A percentile compares a stretch with the other conserved stretches of the same genome.
Evolutionary conservation across 768 basidiomycete genomes (phyloP).

Genomic region (Leucosporidium yakuticum): DNA sequence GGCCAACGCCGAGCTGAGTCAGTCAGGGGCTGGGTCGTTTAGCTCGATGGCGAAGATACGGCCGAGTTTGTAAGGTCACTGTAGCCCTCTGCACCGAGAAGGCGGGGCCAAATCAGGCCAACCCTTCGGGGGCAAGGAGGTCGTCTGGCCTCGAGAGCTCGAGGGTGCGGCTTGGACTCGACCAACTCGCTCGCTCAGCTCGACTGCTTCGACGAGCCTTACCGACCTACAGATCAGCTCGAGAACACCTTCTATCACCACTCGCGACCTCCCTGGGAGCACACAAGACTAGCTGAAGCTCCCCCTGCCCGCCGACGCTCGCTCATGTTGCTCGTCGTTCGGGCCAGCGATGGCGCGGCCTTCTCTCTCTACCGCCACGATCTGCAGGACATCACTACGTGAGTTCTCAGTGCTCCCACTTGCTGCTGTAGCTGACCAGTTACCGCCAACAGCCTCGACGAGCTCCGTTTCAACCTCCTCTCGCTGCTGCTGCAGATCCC

Average conservation of each 20-base stretch:
- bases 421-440: background rate
- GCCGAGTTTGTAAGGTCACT: too few relatives aligned
- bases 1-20: background rate
- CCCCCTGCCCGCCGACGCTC: background rate
- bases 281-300: background rate
- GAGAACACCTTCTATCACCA: background rate
- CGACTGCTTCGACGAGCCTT: background rate
- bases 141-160: background rate
- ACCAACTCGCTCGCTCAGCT: background rate
- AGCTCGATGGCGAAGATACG: too few relatives aligned
- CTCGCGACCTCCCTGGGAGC: background rate
- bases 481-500: conserved; percentile 30
- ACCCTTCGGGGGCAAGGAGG: background rate
- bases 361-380: conserved; percentile 14
- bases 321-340: conserved; percentile 9
- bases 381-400: conserved; percentile 25
- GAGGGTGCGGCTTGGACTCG: background rate
- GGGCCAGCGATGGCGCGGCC: conserved; percentile 29
- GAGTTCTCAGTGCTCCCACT: background rate
- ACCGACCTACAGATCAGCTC: background rate
- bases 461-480: conserved; percentile 21
- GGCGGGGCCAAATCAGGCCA: too few relatives aligned
- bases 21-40: background rate
- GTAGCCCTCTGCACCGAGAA: too few relatives aligned
- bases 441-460: conserved; percentile 12